Evolutionary conservation across 192 early-diverging fungal species (phyloP).

Genomic region (Entrophospora sp.): DNA sequence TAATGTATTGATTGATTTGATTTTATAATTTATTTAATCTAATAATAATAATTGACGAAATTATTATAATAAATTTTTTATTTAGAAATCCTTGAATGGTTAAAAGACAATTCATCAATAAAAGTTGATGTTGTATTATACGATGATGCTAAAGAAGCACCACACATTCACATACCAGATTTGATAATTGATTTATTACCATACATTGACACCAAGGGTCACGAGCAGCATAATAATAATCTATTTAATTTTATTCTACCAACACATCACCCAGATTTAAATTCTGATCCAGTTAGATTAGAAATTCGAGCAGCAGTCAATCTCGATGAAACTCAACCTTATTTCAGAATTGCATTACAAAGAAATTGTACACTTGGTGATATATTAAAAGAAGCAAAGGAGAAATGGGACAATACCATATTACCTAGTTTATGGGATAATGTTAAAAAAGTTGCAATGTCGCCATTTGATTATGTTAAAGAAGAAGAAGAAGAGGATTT

Average conservation of each 20-base stretch:
- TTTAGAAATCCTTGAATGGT: slow-evolving; percentile 22
- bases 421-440: slow-evolving; percentile 17
- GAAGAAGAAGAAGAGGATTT: neutral
- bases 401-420: neutral
- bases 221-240: neutral
- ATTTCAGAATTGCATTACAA: neutral
- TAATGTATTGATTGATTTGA: too few species aligned
- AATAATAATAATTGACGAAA: too few species aligned
- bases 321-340: slow-evolving; percentile 10
- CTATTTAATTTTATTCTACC: slow-evolving; percentile 6
- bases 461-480: neutral
- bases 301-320: slow-evolving; percentile 11
- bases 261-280: slow-evolving; percentile 9
- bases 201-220: neutral
- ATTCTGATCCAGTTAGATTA: neutral
- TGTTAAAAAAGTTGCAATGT: neutral
- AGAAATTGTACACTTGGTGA: neutral
- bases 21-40: too few species aligned
- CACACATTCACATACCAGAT: slow-evolving; percentile 16
- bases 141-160: slow-evolving; percentile 1
- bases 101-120: neutral
- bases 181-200: slow-evolving; percentile 11
- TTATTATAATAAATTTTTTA: neutral
- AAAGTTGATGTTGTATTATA: slow-evolving; percentile 1
- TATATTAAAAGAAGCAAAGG: neutral